Base-by-base conservation (phyloP, 352 stramenopile genomes). In the Albugo laibachii region DNA sequence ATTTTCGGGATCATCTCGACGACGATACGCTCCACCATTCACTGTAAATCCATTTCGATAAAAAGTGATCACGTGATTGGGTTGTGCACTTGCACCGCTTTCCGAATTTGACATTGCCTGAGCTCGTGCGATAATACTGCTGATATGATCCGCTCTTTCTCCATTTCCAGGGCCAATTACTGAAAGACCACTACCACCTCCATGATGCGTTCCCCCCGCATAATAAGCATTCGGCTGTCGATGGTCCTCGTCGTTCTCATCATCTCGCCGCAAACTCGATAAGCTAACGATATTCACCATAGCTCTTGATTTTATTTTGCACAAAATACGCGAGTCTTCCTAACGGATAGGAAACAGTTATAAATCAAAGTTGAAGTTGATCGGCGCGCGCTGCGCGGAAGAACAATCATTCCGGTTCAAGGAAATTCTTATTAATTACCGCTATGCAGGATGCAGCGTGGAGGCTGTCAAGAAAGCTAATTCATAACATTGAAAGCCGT, bases 31-130 rank as follows among this genome's bases (percentile, higher is more conserved):
- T 0, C 77, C 77, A 36, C 83, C 67, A 36, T 89, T 71, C 4
- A 89, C 77, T 0, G 71, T 86, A 53, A 89, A 89, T n/a, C 77
- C 77, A 15, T 85, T 72, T 31, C 73, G 65, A 53, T 86, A 89
- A 58, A 89, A 89, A 2, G 77, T 89, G 53, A 89, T 85, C 13
- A 82, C 56, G 53, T 86, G 71, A 40, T 65, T 58, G 21, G 57
- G 61, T 45, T 68, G 42, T 1, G 57, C 50, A n/a, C 31, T 52
- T 5, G 51, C 38, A 11, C 52, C 59, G 5, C 36, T 49, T 19
- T 55, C 63, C 6, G 44, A 53, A 14, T 53, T 56, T 20, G 71
- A 66, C 57, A 86, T 69, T 52, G 83, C 69, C 18, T 77, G 71
- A n/a, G 77, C 77, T 8, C 77, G 71, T 13, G 68, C 67, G 38